Evolutionary conservation across 2,329 filamentous ascomycete species (phyloP).

Genomic region (Exophiala sp.): DNA sequence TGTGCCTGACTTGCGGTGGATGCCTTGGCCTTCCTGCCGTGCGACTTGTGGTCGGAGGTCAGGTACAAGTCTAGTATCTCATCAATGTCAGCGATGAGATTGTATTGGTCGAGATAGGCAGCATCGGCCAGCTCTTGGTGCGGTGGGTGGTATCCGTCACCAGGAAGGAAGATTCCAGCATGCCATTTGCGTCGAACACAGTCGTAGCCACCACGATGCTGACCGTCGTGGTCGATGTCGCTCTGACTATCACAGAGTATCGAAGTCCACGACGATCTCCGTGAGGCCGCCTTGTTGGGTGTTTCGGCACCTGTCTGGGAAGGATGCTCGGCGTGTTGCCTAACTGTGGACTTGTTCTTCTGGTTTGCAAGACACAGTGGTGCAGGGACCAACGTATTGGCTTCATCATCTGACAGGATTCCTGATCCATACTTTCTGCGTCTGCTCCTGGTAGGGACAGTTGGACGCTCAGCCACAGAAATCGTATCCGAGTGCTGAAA

Average conservation of each 20-base stretch:
- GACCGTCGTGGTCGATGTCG: background rate
- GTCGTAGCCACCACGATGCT: background rate
- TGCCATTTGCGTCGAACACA: no score
- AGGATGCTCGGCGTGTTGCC: no score
- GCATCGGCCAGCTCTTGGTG: no score
- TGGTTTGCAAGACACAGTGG: background rate
- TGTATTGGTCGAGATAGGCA: background rate
- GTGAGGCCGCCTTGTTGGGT: background rate
- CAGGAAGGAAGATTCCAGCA: no score
- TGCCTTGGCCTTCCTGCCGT: background rate
- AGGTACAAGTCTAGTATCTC: constrained; percentile 13
- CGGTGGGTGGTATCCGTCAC: no score
- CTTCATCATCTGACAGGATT: background rate
- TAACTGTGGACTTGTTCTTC: no score
- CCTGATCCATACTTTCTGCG: no score
- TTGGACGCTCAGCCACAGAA: no score
- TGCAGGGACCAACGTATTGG: no score
- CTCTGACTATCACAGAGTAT: background rate
- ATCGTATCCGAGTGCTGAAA: background rate
- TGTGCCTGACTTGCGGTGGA: background rate
- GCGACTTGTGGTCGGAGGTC: background rate
- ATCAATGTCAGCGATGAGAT: constrained; percentile 1
- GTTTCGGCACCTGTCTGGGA: no score
- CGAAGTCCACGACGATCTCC: background rate
- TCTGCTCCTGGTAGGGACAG: no score